Percentiles rank a stretch among this genome's conserved stretches.
These are phyloP conservation scores for Cutaneotrichosporon dermatis DNA, from an alignment of 1,284 basidiomycete genomes.

Conservation along the genomic window DNA sequence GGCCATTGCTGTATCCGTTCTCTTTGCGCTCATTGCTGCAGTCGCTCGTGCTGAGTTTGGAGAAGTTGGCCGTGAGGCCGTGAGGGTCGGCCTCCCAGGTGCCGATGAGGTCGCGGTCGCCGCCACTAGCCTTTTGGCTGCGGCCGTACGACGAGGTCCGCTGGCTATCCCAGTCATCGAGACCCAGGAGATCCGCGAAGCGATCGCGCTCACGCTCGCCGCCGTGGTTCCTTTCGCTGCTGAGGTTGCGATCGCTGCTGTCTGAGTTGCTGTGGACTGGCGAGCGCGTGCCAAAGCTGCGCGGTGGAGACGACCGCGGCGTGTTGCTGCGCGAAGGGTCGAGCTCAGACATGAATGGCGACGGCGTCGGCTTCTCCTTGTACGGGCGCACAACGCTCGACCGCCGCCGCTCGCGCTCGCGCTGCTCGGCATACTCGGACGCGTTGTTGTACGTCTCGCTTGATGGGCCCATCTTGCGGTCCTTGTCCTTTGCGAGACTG, in stretches of 20 bases:
- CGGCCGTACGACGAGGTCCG: constrained; percentile 17
- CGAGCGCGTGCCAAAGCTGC: constrained; percentile 2
- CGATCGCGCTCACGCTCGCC: too few relatives aligned
- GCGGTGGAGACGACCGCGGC: constrained; percentile 1
- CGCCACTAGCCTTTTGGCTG: constrained; percentile 10
- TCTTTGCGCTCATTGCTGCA: too few relatives aligned
- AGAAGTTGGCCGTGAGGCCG: constrained; percentile 35
- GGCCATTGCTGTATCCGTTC: background rate
- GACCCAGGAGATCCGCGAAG: too few relatives aligned
- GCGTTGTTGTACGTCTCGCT: constrained; percentile 35
- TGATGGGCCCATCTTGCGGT: constrained; percentile 20
- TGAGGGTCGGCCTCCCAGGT: constrained; percentile 33
- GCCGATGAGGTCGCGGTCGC: constrained; percentile 30
- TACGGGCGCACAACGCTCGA: constrained; percentile 24
- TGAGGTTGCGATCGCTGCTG: background rate
- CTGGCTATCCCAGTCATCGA: background rate
- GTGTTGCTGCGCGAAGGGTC: constrained; percentile 3
- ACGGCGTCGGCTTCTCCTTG: constrained; percentile 17
- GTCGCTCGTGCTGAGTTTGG: constrained; percentile 7
- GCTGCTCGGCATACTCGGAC: background rate
- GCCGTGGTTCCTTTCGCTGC: background rate
- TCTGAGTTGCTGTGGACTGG: constrained; percentile 1
- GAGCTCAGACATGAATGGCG: constrained; percentile 17
- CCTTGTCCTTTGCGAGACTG: constrained; percentile 2
- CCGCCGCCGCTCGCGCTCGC: constrained; percentile 13